Percentiles rank a stretch among this genome's conserved stretches.
These are phyloP conservation scores for Ophiosphaerella korrae DNA, from an alignment of 2,329 filamentous ascomycete species.

Conservation along the genomic window DNA sequence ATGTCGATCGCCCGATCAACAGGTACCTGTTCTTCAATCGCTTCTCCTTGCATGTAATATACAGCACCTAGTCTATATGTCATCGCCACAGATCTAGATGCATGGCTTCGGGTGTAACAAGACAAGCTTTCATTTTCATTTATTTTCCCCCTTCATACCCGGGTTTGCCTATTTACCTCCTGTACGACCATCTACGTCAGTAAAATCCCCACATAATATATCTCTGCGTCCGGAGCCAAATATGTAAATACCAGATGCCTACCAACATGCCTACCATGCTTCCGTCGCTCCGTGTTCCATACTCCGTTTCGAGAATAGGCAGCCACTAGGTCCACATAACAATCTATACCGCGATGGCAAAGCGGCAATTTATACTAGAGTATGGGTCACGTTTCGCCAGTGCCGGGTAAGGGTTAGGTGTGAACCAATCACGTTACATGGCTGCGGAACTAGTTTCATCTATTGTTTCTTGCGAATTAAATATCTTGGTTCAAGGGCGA, in stretches of 20 bases:
- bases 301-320: neutral
- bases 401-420: constrained; percentile 5
- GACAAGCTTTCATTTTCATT: constrained; percentile 10
- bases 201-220: neutral
- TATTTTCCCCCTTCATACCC: neutral
- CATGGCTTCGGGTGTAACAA: constrained; percentile 8
- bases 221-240: constrained; percentile 1
- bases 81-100: constrained; percentile 27
- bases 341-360: constrained; percentile 7
- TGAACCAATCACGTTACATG: constrained; percentile 8
- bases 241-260: neutral
- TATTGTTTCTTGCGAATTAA: constrained; percentile 22
- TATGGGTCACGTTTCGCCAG: constrained; percentile 23
- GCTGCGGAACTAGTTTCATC: constrained; percentile 12
- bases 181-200: constrained; percentile 4
- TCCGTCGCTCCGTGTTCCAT: neutral
- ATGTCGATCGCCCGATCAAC: constrained; percentile 11
- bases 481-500: neutral
- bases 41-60: constrained; percentile 1
- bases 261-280: neutral
- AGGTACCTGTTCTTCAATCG: constrained; percentile 13
- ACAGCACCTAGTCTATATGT: constrained; percentile 32
- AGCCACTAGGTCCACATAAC: neutral
- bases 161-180: neutral
- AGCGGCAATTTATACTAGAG: constrained; percentile 11